A percentile compares a stretch with the other conserved stretches of the same genome.
Evolutionary conservation across 192 early-diverging fungal species (phyloP).

Genomic region (Coemansia sp.): DNA sequence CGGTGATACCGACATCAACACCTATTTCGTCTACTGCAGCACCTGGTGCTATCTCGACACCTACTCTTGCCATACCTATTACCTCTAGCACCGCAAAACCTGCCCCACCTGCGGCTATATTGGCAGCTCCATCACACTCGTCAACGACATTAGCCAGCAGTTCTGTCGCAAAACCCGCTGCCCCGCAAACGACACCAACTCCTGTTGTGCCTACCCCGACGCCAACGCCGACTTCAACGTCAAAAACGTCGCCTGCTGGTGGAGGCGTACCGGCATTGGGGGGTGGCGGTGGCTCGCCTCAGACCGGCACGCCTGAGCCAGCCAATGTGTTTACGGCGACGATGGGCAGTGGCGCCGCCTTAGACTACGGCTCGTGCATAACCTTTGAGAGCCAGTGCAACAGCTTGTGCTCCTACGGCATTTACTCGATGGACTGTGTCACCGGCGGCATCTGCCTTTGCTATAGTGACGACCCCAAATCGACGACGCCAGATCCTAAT

Average conservation of each 20-base stretch:
- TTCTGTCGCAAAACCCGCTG: background rate
- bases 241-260: background rate
- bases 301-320: conserved; percentile 5
- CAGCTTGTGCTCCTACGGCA: conserved; percentile 30
- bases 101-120: background rate
- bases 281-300: conserved; percentile 23
- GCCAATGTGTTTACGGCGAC: conserved; percentile 44
- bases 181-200: background rate
- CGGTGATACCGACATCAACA: background rate
- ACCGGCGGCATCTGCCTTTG: conserved; percentile 47
- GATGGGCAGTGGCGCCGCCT: conserved; percentile 32
- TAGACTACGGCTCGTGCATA: conserved; percentile 45
- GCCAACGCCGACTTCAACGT: background rate
- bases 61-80: background rate
- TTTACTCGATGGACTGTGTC: conserved; percentile 45
- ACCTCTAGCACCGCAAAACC: conserved; percentile 4
- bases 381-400: conserved; percentile 50
- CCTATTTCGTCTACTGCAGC: background rate
- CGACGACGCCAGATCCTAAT: background rate
- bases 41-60: background rate
- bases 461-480: conserved; percentile 26
- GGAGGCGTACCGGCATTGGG: conserved; percentile 30
- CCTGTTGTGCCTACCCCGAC: conserved; percentile 1
- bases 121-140: background rate
- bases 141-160: conserved; percentile 4